Conservation (phyloP, 495 filamentous ascomycete species). For the Achaetomiella virescens region DNA sequence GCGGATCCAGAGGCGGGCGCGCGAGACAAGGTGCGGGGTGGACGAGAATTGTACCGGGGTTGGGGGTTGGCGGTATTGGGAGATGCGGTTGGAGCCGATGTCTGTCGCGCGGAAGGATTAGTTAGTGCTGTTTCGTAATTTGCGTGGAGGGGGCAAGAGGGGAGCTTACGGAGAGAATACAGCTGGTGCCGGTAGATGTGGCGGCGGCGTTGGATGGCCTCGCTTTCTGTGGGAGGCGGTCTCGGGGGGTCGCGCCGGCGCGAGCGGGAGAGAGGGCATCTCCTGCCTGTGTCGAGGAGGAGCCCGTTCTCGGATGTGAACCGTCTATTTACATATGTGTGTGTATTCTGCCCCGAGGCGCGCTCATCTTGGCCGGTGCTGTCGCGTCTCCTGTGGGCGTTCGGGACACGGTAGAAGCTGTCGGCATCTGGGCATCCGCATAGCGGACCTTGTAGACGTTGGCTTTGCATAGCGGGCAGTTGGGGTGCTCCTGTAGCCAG, state of each 20-base stretch:
- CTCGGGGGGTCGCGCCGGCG: slow-evolving; percentile 18
- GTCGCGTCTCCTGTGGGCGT: slow-evolving; percentile 3
- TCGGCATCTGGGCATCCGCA: slow-evolving; percentile 50
- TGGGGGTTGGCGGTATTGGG: slow-evolving; percentile 69
- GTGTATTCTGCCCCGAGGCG: background rate
- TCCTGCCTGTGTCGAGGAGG: background rate
- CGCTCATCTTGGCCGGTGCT: background rate
- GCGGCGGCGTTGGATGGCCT: slow-evolving; percentile 61
- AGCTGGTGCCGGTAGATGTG: slow-evolving; percentile 69
- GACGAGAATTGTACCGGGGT: slow-evolving; percentile 58
- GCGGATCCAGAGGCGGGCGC: slow-evolving; percentile 82
- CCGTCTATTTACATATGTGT: background rate
- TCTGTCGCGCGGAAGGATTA: slow-evolving; percentile 12
- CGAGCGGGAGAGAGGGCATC: background rate
- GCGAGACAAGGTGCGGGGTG: slow-evolving; percentile 64
- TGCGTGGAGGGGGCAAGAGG: background rate
- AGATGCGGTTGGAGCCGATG: slow-evolving; percentile 71
- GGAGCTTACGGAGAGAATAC: slow-evolving; percentile 62
- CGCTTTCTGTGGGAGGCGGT: slow-evolving; percentile 31
- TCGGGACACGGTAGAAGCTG: slow-evolving; percentile 39
- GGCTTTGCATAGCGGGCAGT: slow-evolving; percentile 75
- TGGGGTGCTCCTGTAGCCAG: slow-evolving; percentile 69
- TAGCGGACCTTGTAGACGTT: slow-evolving; percentile 64
- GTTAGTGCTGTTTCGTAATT: background rate
- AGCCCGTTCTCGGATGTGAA: background rate